Evolutionary conservation across 768 basidiomycete genomes (phyloP), one percentile per base, ranked within the genome.

Genomic region (Daedalea quercina): DNA sequence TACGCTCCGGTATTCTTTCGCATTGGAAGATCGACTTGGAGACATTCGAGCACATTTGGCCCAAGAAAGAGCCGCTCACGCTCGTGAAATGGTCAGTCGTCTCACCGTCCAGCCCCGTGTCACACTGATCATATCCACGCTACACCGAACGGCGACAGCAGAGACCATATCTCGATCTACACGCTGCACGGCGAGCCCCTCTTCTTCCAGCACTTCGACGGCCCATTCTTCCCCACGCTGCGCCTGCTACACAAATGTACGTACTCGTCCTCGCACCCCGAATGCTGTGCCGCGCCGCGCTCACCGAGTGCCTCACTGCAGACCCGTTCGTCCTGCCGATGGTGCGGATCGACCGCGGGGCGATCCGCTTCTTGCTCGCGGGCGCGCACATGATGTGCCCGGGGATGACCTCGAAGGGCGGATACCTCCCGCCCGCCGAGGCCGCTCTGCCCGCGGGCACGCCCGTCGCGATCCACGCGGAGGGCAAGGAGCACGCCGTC

Each of bases 381-480:
- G 96, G 92, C 15, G 92, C 92, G 23, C 85, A 87, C 71, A 94
- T 95, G 89, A 95, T 95, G 92, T 94, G 88, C 61, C 96, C 96
- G 3, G 96, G 96, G 20, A 73, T 99, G 51, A 95, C 96, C 24
- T 98, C 95, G 33, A 77, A 83, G 31, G 94, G 94, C 7, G 95
- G 95, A 8, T 80, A 80, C 61, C 80, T 98, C 0, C 95, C 95
- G 0, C 81, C 90, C 9, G 69, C 81, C 13, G 82, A 84, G 35
- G 73, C 72, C 17, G 82, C 78, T 2, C 70, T 97, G 34, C 78
- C 82, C 22, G 79, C 82, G 33, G 84, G 81, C n/a, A 73, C 80
- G 0, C 76, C 88, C 6, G 94, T 99, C n/a, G 91, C 90, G 2
- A 84, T 99, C 47, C 78, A 86, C 60, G 92, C 94, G n/a, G 94